These are phyloP conservation scores for Artemisia argyi DNA, from an alignment of 129 eudicot genomes.

Conservation along the genomic window DNA sequence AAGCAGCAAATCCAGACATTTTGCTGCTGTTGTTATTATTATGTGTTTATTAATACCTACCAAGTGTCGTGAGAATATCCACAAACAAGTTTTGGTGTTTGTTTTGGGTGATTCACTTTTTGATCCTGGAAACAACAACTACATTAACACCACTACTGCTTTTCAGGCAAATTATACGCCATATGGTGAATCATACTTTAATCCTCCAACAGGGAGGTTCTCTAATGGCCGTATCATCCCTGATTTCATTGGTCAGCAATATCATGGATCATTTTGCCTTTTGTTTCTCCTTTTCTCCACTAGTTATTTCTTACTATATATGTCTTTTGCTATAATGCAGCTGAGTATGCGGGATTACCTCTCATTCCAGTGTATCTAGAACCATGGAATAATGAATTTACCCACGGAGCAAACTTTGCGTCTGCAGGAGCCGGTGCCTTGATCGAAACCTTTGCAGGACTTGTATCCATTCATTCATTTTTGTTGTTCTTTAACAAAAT, in stretches of 20 bases:
- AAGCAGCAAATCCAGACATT: background rate
- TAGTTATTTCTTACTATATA: background rate
- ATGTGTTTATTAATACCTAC: conserved; percentile 2
- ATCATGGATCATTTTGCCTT: too few species aligned
- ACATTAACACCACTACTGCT: conserved; percentile 44
- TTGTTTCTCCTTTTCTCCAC: too few species aligned
- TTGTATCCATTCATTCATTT: conserved; percentile 28
- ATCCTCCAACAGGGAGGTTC: conserved; percentile 47
- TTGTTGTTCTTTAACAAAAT: background rate
- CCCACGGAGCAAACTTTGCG: conserved; percentile 59
- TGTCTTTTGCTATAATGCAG: conserved; percentile 20
- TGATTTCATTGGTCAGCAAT: conserved; percentile 48
- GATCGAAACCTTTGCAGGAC: conserved; percentile 44
- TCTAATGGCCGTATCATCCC: conserved; percentile 54
- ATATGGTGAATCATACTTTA: conserved; percentile 49
- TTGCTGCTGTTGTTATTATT: background rate
- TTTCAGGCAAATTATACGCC: conserved; percentile 50
- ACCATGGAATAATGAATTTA: conserved; percentile 19
- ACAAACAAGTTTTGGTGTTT: conserved; percentile 23
- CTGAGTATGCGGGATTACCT: conserved; percentile 57
- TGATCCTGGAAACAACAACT: conserved; percentile 56
- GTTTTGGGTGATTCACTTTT: conserved; percentile 48
- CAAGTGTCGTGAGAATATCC: background rate
- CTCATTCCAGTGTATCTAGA: conserved; percentile 47
- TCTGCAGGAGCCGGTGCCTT: conserved; percentile 68